Percentiles rank a stretch among this genome's conserved stretches.
Conservation (phyloP, 2,329 filamentous ascomycete species). For the Penicillium paneum region DNA sequence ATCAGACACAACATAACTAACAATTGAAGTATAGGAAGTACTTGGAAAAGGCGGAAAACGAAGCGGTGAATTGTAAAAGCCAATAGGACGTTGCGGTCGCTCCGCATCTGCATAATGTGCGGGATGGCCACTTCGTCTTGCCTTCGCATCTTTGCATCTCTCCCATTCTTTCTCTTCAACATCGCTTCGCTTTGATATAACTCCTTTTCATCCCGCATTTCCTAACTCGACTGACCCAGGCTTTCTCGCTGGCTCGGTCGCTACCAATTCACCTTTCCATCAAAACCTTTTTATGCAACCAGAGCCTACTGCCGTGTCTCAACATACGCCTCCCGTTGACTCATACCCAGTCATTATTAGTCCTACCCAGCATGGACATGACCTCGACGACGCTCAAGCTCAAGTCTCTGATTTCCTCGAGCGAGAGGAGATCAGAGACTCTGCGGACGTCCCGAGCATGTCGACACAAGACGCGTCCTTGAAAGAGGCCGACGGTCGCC, state of each 20-base stretch:
- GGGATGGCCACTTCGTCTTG: conserved; percentile 18
- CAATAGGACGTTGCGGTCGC: background rate
- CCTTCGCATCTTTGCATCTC: conserved; percentile 7
- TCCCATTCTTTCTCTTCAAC: conserved; percentile 11
- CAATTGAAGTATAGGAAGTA: background rate
- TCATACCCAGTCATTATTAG: conserved; percentile 35
- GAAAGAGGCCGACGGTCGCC: conserved; percentile 21
- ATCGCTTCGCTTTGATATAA: conserved; percentile 12
- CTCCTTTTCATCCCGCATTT: conserved; percentile 4
- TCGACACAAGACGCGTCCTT: conserved; percentile 25
- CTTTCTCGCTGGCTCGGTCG: conserved; percentile 55
- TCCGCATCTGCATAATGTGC: conserved; percentile 3
- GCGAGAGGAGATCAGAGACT: conserved; percentile 40
- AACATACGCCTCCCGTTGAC: conserved; percentile 44
- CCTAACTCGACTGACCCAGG: conserved; percentile 50
- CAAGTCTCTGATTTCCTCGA: conserved; percentile 45
- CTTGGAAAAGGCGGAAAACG: background rate
- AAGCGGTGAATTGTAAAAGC: background rate
- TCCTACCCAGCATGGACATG: conserved; percentile 60
- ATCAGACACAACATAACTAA: too few relatives aligned
- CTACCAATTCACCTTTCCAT: conserved; percentile 29
- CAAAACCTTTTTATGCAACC: conserved; percentile 62
- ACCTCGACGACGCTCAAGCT: conserved; percentile 42
- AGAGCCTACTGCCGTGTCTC: conserved; percentile 53
- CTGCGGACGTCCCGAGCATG: conserved; percentile 20